Evolutionary conservation across 2,329 filamentous ascomycete species (phyloP).

Genomic region (Bipolaris victoriae): DNA sequence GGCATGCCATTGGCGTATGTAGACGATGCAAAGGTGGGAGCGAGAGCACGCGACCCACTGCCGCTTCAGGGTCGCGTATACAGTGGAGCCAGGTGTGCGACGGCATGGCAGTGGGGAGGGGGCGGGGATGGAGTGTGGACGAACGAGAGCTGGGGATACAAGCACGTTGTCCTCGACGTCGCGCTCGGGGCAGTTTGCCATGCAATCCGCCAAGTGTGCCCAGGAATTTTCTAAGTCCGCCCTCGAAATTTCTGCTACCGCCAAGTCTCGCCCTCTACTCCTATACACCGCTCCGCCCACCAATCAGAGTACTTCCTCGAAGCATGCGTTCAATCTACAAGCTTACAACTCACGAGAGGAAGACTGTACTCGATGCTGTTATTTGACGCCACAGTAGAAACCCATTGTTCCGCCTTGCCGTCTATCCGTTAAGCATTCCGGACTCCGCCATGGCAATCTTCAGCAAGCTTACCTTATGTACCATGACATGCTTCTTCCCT

Average conservation of each 20-base stretch:
- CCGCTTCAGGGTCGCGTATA: background rate
- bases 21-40: background rate
- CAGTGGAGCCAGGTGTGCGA: background rate
- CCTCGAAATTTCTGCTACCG: constrained; percentile 12
- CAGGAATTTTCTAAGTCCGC: background rate
- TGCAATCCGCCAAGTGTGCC: constrained; percentile 7
- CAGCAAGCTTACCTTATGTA: constrained; percentile 7
- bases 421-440: constrained; percentile 9
- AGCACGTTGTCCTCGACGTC: constrained; percentile 4
- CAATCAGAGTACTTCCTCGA: background rate
- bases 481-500: background rate
- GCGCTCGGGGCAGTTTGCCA: background rate
- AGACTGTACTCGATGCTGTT: background rate
- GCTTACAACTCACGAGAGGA: background rate
- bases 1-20: constrained; percentile 9
- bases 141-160: constrained; percentile 3
- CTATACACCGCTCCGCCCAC: background rate
- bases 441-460: constrained; percentile 7
- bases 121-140: background rate
- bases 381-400: background rate
- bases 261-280: constrained; percentile 1
- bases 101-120: constrained; percentile 4
- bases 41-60: background rate
- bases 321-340: constrained; percentile 3
- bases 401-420: constrained; percentile 5